Evolutionary conservation across 78 protist species (phyloP).

Genomic region (Polysphondylium violaceum): DNA sequence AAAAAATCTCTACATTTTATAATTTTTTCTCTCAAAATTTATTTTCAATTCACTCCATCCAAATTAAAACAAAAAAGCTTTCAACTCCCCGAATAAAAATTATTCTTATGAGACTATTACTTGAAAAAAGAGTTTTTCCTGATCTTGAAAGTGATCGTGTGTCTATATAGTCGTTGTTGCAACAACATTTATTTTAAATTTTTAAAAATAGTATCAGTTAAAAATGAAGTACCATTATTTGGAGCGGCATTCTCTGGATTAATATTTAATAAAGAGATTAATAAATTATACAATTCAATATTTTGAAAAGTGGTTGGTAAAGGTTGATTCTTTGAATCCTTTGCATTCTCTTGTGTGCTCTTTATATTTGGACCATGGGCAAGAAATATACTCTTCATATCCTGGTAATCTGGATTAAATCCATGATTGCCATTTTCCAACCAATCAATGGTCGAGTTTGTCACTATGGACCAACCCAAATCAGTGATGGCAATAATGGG

Average conservation of each 20-base stretch:
- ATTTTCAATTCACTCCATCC: too few relatives aligned
- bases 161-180: too few relatives aligned
- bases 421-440: conserved; percentile 43
- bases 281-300: conserved; percentile 12
- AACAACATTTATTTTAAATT: background rate
- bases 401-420: background rate
- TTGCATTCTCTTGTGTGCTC: background rate
- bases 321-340: background rate
- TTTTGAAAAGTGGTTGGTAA: background rate
- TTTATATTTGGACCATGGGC: conserved; percentile 58
- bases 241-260: background rate
- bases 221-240: conserved; percentile 11
- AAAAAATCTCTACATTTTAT: too few relatives aligned
- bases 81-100: too few relatives aligned
- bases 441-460: background rate
- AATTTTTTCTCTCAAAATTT: too few relatives aligned
- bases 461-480: background rate
- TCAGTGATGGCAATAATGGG: conserved; percentile 23
- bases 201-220: conserved; percentile 3
- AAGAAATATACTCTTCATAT: conserved; percentile 27
- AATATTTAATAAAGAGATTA: background rate
- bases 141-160: too few relatives aligned
- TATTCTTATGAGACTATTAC: too few relatives aligned
- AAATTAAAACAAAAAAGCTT: too few relatives aligned
- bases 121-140: too few relatives aligned